Conservation (phyloP, 2,329 filamentous ascomycete genomes). For the Cladosporium halotolerans region DNA sequence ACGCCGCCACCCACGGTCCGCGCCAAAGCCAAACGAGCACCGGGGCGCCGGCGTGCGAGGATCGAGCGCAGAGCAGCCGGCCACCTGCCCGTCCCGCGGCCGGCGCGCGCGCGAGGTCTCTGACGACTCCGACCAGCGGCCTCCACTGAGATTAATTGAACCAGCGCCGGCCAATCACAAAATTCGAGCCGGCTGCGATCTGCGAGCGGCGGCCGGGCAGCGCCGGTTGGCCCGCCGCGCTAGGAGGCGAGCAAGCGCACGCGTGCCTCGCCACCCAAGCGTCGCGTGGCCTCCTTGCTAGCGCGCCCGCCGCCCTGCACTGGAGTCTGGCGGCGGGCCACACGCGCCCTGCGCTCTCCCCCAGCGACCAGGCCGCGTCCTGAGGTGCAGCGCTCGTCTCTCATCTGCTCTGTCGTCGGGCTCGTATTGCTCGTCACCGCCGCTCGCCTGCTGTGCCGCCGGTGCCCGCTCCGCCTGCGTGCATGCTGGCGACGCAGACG, state of each 20-base stretch:
- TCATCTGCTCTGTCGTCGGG: not conserved
- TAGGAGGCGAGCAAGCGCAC: not conserved
- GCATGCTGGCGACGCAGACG: not conserved
- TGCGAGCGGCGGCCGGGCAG: not conserved
- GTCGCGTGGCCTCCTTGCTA: constrained; percentile 7
- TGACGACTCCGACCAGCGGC: not conserved
- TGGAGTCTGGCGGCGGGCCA: no score
- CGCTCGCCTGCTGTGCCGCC: constrained; percentile 1
- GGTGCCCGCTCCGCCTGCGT: constrained; percentile 6
- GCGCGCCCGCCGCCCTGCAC: not conserved
- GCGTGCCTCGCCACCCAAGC: constrained; percentile 7
- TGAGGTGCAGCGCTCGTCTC: no score
- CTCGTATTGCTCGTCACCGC: constrained; percentile 10
- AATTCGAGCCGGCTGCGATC: constrained; percentile 1
- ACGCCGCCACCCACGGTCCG: not conserved
- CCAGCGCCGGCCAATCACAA: constrained; percentile 5
- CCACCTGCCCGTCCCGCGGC: not conserved
- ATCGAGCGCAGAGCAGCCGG: not conserved
- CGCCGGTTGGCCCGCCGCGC: constrained; percentile 3
- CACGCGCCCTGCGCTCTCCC: no score
- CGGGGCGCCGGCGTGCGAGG: no score
- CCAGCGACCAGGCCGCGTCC: no score
- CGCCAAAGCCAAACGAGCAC: not conserved
- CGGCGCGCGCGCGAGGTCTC: not conserved
- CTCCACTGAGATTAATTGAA: constrained; percentile 12